These are phyloP conservation scores for Mycena sanguinolenta DNA, from an alignment of 768 basidiomycete species.

Conservation along the genomic window DNA sequence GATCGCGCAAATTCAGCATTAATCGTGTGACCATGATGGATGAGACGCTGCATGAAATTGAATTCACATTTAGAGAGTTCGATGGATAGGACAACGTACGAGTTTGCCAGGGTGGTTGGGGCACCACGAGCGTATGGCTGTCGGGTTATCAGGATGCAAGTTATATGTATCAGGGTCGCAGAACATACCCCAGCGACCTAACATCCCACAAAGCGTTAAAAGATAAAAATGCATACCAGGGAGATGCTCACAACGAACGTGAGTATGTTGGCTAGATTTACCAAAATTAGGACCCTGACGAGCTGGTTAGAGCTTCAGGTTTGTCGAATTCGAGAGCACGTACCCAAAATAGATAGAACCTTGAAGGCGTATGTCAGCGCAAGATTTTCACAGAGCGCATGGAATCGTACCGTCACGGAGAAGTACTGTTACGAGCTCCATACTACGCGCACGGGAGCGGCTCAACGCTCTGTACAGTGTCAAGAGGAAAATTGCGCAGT, in stretches of 20 bases:
- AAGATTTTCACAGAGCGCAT: no score
- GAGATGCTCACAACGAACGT: conserved; percentile 4
- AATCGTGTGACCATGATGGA: background rate
- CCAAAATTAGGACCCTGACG: conserved; percentile 8
- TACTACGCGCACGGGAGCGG: background rate
- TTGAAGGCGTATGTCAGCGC: background rate
- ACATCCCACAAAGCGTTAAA: background rate
- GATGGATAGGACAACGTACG: background rate
- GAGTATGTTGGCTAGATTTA: conserved; percentile 11
- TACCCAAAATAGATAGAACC: conserved; percentile 21
- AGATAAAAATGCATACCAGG: background rate
- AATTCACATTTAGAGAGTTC: background rate
- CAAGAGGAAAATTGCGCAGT: conserved; percentile 30
- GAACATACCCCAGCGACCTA: background rate
- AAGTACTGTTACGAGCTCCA: conserved; percentile 11
- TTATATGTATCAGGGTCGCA: background rate
- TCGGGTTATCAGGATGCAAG: background rate
- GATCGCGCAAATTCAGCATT: background rate
- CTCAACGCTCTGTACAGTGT: conserved; percentile 22
- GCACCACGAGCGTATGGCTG: background rate
- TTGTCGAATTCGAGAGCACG: background rate
- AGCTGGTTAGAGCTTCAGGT: no score
- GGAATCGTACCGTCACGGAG: conserved; percentile 23
- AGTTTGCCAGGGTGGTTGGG: background rate
- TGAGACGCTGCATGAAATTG: background rate